Evolutionary conservation across 352 stramenopile genomes (phyloP), one percentile per base, ranked within the genome.

Genomic region (Globisporangium paroecandrum): DNA sequence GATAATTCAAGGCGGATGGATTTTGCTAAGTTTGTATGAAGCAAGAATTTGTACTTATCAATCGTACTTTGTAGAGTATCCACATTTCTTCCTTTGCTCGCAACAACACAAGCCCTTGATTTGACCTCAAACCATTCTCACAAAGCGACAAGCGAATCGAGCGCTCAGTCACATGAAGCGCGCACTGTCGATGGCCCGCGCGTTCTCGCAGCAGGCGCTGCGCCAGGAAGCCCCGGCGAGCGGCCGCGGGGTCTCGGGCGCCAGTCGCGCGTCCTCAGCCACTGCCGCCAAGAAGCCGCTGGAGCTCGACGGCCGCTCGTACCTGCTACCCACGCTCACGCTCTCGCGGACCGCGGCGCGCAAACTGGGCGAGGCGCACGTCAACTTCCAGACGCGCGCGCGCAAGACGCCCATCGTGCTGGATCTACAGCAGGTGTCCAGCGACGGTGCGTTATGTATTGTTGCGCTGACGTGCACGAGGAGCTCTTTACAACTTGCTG

Each of bases 401-500:
- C 77, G 74, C 20, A 69, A 77, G 60, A 92, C 83, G 47, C 71
- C 85, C 7, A 83, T 93, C 22, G 85, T 93, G 49, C 60, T 93
- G 62, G 85, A 93, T 61, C 62, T 93, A 34, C 82, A 86, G 64
- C 77, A 78, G 64, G 85, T 93, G 32, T 93, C 85, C 13, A 91
- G 81, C 65, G 82, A 93, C 41, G 85, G 84, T 90, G 27, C 12
- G 62, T 36, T 20, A 66, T 24, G n/a, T 66, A 20, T 69, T 5
- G 22, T 8, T 32, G 29, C 29, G 29, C 29, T 32, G 29, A 8
- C 29, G 29, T 32, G 29, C 29, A 32, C 29, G 29, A 32, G 29
- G 29, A 41, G 5, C 24, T 18, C 0, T 4, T 10, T 24, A 9
- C 20, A 0, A 36, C 8, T 61, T 13, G 18, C 22, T 29, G n/a